Percentiles rank a stretch among this genome's conserved stretches.
Conservation (phyloP, 108 stramenopile genomes). For the Seminavis robusta region DNA sequence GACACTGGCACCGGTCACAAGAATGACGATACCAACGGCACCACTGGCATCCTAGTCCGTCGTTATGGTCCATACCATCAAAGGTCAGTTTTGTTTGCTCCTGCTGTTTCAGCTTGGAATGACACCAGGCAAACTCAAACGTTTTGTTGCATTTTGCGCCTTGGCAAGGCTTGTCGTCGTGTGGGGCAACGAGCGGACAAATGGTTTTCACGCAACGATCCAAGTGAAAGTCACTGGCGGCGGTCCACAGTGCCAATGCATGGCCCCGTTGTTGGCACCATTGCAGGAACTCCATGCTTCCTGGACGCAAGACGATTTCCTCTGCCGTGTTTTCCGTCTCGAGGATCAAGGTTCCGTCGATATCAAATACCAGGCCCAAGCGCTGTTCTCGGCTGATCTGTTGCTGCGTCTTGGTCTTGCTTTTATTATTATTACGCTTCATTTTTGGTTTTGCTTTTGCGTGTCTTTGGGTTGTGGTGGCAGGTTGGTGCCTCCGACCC, state of each 20-base stretch:
- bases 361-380: not conserved
- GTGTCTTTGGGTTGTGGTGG: too few relatives aligned
- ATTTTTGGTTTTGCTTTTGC: too few relatives aligned
- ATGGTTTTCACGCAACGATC: not conserved
- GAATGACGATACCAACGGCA: not conserved
- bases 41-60: not conserved
- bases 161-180: not conserved
- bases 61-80: too few relatives aligned
- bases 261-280: not conserved
- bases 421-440: too few relatives aligned
- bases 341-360: not conserved
- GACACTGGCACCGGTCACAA: not conserved
- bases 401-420: too few relatives aligned
- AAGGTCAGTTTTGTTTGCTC: not conserved
- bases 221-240: not conserved
- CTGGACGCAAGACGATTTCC: not conserved
- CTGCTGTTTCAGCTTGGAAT: not conserved
- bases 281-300: not conserved
- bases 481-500: too few relatives aligned
- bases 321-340: not conserved
- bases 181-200: not conserved
- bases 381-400: too few relatives aligned
- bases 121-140: not conserved
- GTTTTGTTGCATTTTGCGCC: not conserved
- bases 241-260: not conserved